Evolutionary conservation across 495 filamentous ascomycete genomes (phyloP).

Genomic region (Aspergillus bridgeri): DNA sequence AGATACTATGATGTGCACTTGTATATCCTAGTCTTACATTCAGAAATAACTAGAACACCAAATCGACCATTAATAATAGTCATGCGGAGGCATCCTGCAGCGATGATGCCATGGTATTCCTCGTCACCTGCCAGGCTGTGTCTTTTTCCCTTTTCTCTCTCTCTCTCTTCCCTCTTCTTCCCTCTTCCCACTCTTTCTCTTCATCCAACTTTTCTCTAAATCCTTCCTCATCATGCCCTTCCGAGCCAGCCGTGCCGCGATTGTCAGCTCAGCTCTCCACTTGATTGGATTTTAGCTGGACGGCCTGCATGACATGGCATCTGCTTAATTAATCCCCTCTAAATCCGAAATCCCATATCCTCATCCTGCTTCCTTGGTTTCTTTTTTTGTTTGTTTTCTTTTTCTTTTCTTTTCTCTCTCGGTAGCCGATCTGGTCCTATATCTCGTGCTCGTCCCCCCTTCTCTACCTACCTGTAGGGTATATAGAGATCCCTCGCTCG

Average conservation of each 20-base stretch:
- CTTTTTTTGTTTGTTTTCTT: slow-evolving; percentile 2
- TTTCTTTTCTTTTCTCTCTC: not conserved
- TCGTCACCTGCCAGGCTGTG: too few species aligned
- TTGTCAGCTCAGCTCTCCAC: not conserved
- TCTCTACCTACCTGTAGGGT: not conserved
- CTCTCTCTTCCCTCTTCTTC: not conserved
- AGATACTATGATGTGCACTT: too few species aligned
- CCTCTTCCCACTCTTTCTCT: not conserved
- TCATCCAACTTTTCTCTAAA: too few species aligned
- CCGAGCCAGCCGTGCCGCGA: too few species aligned
- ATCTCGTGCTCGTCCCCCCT: not conserved
- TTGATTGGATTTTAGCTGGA: not conserved
- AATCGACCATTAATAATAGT: too few species aligned
- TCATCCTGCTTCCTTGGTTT: not conserved
- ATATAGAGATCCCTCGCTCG: not conserved
- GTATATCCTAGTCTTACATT: too few species aligned
- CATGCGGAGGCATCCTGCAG: too few species aligned
- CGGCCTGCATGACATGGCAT: not conserved
- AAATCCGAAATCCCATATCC: not conserved
- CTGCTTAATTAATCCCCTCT: not conserved
- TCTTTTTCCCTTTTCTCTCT: too few species aligned
- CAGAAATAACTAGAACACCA: too few species aligned
- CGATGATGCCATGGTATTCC: too few species aligned
- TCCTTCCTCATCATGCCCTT: too few species aligned
- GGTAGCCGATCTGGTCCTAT: not conserved